Percentiles rank a stretch among this genome's conserved stretches.
Conservation (phyloP, 495 filamentous ascomycete species). For the Darksidea phi region DNA sequence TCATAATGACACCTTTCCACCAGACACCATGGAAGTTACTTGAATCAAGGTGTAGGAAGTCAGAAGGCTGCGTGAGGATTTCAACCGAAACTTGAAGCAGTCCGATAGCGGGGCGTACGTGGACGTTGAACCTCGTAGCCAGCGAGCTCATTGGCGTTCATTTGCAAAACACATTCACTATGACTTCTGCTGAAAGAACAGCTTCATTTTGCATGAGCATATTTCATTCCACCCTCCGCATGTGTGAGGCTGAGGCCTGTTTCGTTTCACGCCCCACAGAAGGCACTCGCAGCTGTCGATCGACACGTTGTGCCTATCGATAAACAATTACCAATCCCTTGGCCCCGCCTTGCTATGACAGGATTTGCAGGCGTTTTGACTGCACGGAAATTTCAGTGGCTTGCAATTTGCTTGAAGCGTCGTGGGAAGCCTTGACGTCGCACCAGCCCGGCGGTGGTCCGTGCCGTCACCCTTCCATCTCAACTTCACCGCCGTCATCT, state of each 20-base stretch:
- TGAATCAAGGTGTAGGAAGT: neutral
- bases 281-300: neutral
- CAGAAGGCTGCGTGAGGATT: neutral
- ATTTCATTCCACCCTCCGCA: neutral
- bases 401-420: constrained; percentile 23
- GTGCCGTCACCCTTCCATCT: constrained; percentile 12
- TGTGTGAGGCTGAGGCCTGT: neutral
- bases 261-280: neutral
- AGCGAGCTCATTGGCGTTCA: no score
- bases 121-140: no score
- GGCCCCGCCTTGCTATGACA: neutral
- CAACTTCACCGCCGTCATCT: neutral
- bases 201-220: neutral
- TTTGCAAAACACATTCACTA: no score
- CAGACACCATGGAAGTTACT: constrained; percentile 22
- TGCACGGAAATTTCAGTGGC: constrained; percentile 29
- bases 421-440: neutral
- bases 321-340: neutral
- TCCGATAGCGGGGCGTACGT: no score
- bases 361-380: neutral
- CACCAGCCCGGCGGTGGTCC: constrained; percentile 3
- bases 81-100: no score
- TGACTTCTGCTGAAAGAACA: neutral
- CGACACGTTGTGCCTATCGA: constrained; percentile 3
- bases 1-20: constrained; percentile 13